Percentiles rank a stretch among this genome's conserved stretches.
Conservation (phyloP, 345 rosid genomes). For the Conringia planisiliqua region DNA sequence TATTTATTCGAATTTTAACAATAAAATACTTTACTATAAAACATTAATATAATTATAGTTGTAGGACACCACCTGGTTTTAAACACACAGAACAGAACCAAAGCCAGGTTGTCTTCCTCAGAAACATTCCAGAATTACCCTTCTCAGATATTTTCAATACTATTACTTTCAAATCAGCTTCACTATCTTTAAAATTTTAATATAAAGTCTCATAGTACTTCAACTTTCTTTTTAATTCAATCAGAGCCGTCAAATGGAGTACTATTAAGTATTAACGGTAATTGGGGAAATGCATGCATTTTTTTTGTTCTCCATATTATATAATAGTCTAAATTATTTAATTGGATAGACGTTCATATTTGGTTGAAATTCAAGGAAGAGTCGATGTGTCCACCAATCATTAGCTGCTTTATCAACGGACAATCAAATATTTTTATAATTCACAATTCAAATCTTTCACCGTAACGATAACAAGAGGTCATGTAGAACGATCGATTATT, state of each 20-base stretch:
- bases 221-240: constrained; percentile 1
- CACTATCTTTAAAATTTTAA: not conserved
- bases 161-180: not conserved
- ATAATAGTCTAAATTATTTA: not conserved
- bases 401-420: not conserved
- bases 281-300: constrained; percentile 20
- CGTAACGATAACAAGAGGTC: not conserved
- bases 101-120: constrained; percentile 22
- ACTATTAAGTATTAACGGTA: constrained; percentile 26
- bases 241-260: constrained; percentile 30
- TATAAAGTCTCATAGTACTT: not conserved
- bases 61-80: constrained; percentile 10
- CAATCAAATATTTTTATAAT: not conserved
- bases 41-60: not conserved
- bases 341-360: not conserved
- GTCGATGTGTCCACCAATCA: constrained; percentile 12
- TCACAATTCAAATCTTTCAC: not conserved
- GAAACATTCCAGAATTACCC: constrained; percentile 10
- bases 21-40: not conserved
- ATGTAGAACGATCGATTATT: not conserved
- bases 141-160: not conserved
- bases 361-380: not conserved
- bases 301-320: not conserved
- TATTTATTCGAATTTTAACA: not conserved
- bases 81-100: not conserved